phyloP scores from a whole-genome alignment of 441 rosid species.

The Iberis amara region DNA sequence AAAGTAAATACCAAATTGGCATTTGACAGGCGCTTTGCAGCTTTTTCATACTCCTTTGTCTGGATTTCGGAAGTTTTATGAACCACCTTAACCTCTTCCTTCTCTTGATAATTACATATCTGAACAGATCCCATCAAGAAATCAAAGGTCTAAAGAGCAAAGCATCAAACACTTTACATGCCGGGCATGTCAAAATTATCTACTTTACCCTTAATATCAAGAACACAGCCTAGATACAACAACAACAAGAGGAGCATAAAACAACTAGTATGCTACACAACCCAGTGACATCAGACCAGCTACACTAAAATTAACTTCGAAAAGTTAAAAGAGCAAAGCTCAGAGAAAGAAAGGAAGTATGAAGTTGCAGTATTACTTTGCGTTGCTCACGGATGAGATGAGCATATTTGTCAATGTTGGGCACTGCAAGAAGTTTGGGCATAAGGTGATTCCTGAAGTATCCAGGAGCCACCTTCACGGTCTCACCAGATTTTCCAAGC shows the following conservation, averaged over 20 bases:
- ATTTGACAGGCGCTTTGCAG: conserved; percentile 67
- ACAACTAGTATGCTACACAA: neutral
- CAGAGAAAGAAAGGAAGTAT: neutral
- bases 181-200: neutral
- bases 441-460: conserved; percentile 83
- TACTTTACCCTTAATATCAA: neutral
- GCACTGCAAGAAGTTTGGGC: conserved; percentile 96
- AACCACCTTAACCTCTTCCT: conserved; percentile 66
- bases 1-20: conserved; percentile 49
- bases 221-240: neutral
- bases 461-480: conserved; percentile 91
- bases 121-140: conserved; percentile 29
- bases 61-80: conserved; percentile 44
- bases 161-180: neutral
- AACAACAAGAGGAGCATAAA: conserved; percentile 6
- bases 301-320: neutral
- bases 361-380: conserved; percentile 44
- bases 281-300: neutral
- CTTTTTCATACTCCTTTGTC: conserved; percentile 64
- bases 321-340: neutral
- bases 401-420: conserved; percentile 82
- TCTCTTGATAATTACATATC: conserved; percentile 70
- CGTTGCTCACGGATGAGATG: conserved; percentile 80
- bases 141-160: neutral
- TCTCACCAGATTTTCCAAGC: conserved; percentile 90